Conservation (phyloP, 2,329 filamentous ascomycete species). For the Hymenoscyphus albidus region DNA sequence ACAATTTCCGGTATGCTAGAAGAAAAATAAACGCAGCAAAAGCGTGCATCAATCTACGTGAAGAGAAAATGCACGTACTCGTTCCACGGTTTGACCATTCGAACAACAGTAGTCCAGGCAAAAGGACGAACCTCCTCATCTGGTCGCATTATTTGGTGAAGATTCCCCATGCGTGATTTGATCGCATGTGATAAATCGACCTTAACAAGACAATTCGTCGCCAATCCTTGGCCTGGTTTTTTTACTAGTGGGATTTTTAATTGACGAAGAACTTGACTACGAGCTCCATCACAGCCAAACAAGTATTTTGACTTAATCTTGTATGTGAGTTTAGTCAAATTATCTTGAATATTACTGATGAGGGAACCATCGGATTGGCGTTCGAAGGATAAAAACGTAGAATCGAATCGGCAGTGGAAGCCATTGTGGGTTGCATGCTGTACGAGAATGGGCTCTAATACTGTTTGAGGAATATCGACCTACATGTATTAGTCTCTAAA, state of each 20-base stretch:
- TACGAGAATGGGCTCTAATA: constrained; percentile 46
- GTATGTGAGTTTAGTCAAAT: constrained; percentile 39
- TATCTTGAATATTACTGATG: constrained; percentile 38
- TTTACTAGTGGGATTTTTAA: constrained; percentile 45
- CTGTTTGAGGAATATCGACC: constrained; percentile 45
- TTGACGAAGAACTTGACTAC: constrained; percentile 44
- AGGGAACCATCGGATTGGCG: constrained; percentile 20
- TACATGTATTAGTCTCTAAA: background rate
- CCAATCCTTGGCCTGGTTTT: constrained; percentile 45
- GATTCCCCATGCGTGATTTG: constrained; percentile 49
- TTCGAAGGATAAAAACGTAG: constrained; percentile 37
- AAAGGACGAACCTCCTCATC: constrained; percentile 48
- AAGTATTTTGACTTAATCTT: constrained; percentile 51
- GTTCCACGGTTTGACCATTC: constrained; percentile 62
- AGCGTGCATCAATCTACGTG: background rate
- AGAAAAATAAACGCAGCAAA: background rate
- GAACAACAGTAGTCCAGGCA: constrained; percentile 46
- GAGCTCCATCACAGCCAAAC: constrained; percentile 55
- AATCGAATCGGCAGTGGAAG: constrained; percentile 43
- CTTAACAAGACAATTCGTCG: constrained; percentile 47
- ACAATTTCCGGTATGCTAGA: background rate
- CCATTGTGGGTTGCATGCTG: constrained; percentile 39
- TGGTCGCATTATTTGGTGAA: constrained; percentile 58
- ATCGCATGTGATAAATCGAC: constrained; percentile 50
- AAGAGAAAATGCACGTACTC: constrained; percentile 36